phyloP scores from a whole-genome alignment of 2,329 filamentous ascomycete genomes.

The Cladosporium velox region DNA sequence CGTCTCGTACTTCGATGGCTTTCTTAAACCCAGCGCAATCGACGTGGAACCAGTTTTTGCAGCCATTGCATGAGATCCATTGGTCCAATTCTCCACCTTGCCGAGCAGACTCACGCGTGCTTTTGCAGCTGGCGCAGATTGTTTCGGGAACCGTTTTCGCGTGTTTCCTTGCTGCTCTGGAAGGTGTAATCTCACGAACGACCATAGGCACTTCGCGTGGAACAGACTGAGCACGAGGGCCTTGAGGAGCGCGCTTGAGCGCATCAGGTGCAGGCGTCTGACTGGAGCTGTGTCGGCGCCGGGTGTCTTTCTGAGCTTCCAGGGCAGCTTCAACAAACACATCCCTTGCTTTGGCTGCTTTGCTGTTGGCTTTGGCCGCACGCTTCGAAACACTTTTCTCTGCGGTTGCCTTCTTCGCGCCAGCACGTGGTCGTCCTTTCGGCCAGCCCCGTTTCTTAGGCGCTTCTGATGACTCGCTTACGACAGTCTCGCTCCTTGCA shows the following conservation, averaged over 20 bases:
- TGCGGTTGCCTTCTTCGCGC: constrained; percentile 38
- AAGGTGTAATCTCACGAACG: constrained; percentile 28
- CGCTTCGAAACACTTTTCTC: constrained; percentile 26
- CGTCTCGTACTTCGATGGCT: constrained; percentile 63
- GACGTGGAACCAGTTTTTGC: constrained; percentile 69
- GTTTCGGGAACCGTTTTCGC: constrained; percentile 40
- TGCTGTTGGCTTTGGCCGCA: constrained; percentile 35
- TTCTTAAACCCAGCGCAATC: constrained; percentile 67
- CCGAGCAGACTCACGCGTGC: constrained; percentile 54
- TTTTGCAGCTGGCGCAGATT: constrained; percentile 59
- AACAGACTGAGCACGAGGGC: constrained; percentile 31
- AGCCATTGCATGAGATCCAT: constrained; percentile 70
- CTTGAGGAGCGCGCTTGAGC: not conserved
- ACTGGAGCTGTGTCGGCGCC: constrained; percentile 34
- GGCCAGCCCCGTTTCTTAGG: constrained; percentile 43
- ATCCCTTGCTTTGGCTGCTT: constrained; percentile 13
- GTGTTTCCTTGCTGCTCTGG: constrained; percentile 32
- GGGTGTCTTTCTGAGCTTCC: constrained; percentile 14
- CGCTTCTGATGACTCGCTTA: constrained; percentile 29
- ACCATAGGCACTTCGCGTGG: constrained; percentile 33
- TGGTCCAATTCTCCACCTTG: constrained; percentile 54
- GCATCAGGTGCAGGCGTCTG: constrained; percentile 10
- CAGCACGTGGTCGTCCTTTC: constrained; percentile 50
- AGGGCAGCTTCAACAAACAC: constrained; percentile 17
- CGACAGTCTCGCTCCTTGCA: constrained; percentile 30